Evolutionary conservation across 2,329 filamentous ascomycete genomes (phyloP).

Genomic region (Fusarium chuoi): DNA sequence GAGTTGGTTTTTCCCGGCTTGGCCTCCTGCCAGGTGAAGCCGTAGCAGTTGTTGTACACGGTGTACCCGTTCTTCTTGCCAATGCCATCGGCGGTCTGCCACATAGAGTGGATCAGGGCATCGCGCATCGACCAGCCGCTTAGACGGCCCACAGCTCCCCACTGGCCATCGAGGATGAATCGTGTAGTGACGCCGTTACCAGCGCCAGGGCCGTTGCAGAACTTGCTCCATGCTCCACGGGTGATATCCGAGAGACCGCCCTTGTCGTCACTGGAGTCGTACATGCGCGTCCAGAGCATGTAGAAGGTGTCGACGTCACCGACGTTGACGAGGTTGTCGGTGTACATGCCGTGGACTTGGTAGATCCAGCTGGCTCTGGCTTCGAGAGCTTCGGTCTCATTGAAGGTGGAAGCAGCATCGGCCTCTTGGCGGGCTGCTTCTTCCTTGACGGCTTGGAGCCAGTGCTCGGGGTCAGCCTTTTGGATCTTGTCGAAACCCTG

Average conservation of each 20-base stretch:
- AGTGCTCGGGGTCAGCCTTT: not conserved
- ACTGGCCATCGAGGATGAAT: constrained; percentile 1
- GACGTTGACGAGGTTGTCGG: not conserved
- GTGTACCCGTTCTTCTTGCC: not conserved
- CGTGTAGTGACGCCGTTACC: not conserved
- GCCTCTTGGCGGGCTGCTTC: constrained; percentile 5
- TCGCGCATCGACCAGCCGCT: constrained; percentile 6
- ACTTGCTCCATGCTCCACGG: constrained; percentile 2
- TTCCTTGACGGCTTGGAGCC: not conserved
- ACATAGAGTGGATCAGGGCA: not conserved
- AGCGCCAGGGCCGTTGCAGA: not conserved
- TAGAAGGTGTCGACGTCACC: not conserved
- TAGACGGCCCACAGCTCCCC: not conserved
- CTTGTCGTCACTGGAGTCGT: not conserved
- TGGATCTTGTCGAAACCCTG: not conserved
- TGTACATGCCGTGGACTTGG: constrained; percentile 6
- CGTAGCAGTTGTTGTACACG: not conserved
- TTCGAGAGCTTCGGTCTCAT: not conserved
- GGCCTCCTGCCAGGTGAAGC: not conserved
- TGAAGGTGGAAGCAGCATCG: not conserved
- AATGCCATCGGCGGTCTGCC: not conserved
- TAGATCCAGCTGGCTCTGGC: not conserved
- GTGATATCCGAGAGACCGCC: not conserved
- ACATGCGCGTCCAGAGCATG: constrained; percentile 10
- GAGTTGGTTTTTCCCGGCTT: not conserved